Percentiles rank a stretch among this genome's conserved stretches.
These are phyloP conservation scores for Neofusicoccum ribis DNA, from an alignment of 2,329 filamentous ascomycete genomes.

Conservation along the genomic window DNA sequence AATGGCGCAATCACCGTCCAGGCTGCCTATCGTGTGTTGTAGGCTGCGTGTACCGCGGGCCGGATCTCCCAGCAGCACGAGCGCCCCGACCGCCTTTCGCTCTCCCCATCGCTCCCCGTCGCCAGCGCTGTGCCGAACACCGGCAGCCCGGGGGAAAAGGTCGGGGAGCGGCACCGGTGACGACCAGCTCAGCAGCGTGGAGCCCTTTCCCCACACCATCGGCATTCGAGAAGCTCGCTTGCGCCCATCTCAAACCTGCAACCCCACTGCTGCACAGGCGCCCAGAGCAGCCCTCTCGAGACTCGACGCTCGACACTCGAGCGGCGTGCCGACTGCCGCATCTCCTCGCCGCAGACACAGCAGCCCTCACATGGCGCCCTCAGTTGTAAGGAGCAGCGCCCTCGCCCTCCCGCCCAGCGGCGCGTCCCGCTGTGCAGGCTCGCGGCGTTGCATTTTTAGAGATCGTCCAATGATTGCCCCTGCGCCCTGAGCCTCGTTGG, in stretches of 20 bases:
- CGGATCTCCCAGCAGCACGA: neutral
- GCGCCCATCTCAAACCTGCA: neutral
- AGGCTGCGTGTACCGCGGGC: neutral
- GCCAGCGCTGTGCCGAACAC: neutral
- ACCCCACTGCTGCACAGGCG: neutral
- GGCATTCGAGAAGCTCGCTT: conserved; percentile 16
- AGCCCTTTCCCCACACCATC: conserved; percentile 1
- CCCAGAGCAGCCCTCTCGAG: neutral
- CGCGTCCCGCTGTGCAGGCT: neutral
- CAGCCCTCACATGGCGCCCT: too few species aligned
- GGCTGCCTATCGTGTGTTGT: conserved; percentile 7
- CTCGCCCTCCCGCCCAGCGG: neutral
- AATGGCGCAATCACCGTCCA: conserved; percentile 14
- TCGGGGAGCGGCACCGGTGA: conserved; percentile 1
- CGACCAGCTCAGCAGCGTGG: conserved; percentile 9
- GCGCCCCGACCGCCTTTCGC: conserved; percentile 7
- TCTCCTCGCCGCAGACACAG: too few species aligned
- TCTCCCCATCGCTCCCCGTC: neutral
- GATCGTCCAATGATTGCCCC: neutral
- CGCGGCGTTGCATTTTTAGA: neutral
- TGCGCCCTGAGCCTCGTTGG: neutral
- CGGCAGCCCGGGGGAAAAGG: neutral
- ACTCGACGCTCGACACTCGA: too few species aligned
- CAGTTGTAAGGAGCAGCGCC: neutral
- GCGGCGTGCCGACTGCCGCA: too few species aligned